Conservation (phyloP, 2,329 filamentous ascomycete species). For the Epichloe typhina region DNA sequence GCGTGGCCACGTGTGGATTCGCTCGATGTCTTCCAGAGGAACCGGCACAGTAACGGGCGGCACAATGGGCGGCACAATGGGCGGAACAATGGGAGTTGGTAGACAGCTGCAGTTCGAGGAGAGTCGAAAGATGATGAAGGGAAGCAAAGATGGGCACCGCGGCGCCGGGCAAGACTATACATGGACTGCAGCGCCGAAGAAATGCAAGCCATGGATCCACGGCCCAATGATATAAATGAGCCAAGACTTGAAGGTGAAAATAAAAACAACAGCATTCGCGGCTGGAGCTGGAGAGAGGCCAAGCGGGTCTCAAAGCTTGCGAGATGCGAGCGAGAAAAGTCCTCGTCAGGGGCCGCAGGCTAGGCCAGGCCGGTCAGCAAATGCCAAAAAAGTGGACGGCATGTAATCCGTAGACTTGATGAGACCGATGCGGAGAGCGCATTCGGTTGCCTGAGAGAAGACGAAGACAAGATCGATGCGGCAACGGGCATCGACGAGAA, state of each 20-base stretch:
- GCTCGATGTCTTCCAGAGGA: background rate
- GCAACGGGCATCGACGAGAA: background rate
- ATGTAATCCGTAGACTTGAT: background rate
- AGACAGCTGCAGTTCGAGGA: background rate
- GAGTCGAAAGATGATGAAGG: slow-evolving; percentile 5
- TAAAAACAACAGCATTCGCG: background rate
- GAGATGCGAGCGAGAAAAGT: too few species aligned
- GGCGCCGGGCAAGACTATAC: slow-evolving; percentile 1
- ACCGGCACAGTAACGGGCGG: background rate
- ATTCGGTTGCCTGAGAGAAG: background rate
- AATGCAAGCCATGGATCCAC: background rate
- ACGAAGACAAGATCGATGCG: slow-evolving; percentile 1
- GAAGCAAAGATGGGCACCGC: slow-evolving; percentile 9
- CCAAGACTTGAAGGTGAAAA: too few species aligned
- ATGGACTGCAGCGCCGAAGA: background rate
- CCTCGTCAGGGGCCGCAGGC: background rate
- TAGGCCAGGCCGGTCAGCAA: background rate
- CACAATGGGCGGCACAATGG: background rate
- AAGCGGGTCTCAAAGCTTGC: background rate
- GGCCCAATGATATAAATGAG: background rate
- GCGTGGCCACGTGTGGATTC: background rate
- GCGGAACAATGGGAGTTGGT: background rate
- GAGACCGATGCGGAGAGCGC: too few species aligned
- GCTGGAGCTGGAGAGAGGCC: background rate
- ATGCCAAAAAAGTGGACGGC: background rate